These are phyloP conservation scores for Pythium brassicae DNA, from an alignment of 352 stramenopile genomes.

Conservation along the genomic window DNA sequence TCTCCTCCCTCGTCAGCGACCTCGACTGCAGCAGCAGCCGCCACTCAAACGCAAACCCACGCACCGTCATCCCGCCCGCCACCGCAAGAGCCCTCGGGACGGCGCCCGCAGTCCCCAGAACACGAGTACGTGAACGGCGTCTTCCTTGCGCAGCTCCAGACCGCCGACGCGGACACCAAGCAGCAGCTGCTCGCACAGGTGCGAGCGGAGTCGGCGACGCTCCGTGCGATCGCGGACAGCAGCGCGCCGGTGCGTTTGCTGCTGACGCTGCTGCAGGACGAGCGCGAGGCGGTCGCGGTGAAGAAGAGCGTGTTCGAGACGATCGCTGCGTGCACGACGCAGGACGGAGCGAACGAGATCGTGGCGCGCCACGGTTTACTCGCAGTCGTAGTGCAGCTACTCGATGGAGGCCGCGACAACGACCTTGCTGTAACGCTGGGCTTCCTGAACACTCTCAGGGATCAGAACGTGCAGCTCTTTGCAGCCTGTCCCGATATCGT, in stretches of 20 bases:
- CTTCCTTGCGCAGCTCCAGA: not conserved
- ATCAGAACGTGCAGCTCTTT: not conserved
- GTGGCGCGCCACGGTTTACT: not conserved
- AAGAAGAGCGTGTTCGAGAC: not conserved
- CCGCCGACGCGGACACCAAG: not conserved
- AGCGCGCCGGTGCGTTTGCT: not conserved
- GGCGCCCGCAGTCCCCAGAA: not conserved
- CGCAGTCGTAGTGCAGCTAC: not conserved
- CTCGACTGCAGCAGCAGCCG: not conserved
- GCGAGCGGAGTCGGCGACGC: not conserved
- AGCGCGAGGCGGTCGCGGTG: not conserved
- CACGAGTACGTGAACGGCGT: slow-evolving; percentile 1
- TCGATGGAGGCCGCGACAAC: not conserved
- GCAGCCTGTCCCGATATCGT: not conserved
- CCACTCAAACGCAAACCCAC: not conserved
- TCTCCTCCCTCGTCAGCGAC: not conserved
- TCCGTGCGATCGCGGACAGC: not conserved
- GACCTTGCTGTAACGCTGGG: not conserved
- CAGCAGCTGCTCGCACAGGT: not conserved
- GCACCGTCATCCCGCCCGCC: not conserved
- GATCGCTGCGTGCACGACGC: not conserved
- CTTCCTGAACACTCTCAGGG: not conserved
- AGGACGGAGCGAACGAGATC: not conserved
- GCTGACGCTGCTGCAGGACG: not conserved
- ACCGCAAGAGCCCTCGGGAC: not conserved